Evolutionary conservation across 2,329 filamentous ascomycete species (phyloP).

Genomic region (Penicillium sp.): DNA sequence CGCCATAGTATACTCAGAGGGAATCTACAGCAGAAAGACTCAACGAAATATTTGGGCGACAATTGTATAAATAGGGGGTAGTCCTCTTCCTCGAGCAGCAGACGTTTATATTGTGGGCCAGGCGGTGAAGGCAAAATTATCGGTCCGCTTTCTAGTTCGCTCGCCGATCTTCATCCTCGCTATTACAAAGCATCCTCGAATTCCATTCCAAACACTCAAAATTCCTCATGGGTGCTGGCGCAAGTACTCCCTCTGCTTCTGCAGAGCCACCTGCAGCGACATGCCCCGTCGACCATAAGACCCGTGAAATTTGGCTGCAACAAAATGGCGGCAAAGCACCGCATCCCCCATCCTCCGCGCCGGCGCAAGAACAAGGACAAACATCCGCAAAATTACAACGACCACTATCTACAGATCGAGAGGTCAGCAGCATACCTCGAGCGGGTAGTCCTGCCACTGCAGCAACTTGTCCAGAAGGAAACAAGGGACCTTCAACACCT

Average conservation of each 20-base stretch:
- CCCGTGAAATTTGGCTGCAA: constrained; percentile 83
- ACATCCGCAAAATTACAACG: constrained; percentile 37
- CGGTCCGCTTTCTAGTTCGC: constrained; percentile 13
- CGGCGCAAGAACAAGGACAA: constrained; percentile 33
- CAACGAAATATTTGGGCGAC: constrained; percentile 4
- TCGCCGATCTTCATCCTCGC: constrained; percentile 22
- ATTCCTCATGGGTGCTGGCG: constrained; percentile 41
- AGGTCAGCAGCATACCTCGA: constrained; percentile 78
- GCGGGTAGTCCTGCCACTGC: constrained; percentile 43
- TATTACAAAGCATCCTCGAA: constrained; percentile 16
- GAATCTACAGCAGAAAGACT: constrained; percentile 5
- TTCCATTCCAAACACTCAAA: constrained; percentile 14
- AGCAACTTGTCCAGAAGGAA: constrained; percentile 27
- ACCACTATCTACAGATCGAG: constrained; percentile 67
- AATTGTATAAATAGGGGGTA: constrained; percentile 19
- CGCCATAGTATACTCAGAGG: constrained; percentile 34
- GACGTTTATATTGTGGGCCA: constrained; percentile 18
- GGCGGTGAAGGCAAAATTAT: constrained; percentile 34
- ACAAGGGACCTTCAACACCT: constrained; percentile 36
- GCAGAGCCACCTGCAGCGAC: constrained; percentile 43
- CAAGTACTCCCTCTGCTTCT: constrained; percentile 39
- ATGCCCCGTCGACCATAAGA: constrained; percentile 90
- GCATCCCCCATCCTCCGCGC: constrained; percentile 36
- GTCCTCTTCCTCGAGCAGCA: constrained; percentile 22
- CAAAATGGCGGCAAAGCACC: constrained; percentile 46